Base-by-base conservation (phyloP, 2,329 filamentous ascomycete species). In the Aureobasidium mangrovei region DNA sequence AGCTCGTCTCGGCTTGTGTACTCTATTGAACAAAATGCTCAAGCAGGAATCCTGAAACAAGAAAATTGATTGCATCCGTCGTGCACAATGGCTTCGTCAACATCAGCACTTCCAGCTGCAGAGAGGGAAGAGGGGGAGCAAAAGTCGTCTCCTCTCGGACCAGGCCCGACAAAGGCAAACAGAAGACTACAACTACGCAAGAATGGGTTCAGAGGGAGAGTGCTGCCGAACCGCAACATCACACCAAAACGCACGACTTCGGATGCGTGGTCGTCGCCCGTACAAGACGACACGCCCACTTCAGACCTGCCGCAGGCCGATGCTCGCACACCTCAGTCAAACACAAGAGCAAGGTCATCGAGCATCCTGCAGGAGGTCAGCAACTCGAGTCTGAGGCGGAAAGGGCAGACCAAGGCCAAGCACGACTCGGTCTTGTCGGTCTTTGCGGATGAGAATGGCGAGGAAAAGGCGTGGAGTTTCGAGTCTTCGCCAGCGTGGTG, bases 181-280 rank as follows among this genome's bases (percentile, higher is more conserved):
- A 58, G 63, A 35, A 59, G 64, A 35, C 57, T 69, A 41, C 65
- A 69, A 55, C 61, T 68, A 18, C 61, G 66, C 48, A 68, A 67
- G 60, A 64, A 64, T 31, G 65, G 65, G 41, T 69, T 69, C 44
- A 61, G 64, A n/a, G 67, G 57, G 7, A 58, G 62, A 29, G 57
- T 61, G 4, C 41, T 69, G 45, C 61, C 64, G 3, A 55, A 60
- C 24, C 59, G 66, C 38, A 66, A 65, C 31, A 63, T 68, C 26
- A 67, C 67, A 24, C 67, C 65, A n/a, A 61, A 57, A 26, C 36
- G 44, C 32, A 45, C 18, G 31, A 57, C 60, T 10, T 58, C 57
- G 7, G 56, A 58, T 26, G 60, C 62, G 18, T 59, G 60, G 52
- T 49, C 53, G 7, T 42, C 44, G 28, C 38, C 53, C 4, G 39